Conservation (phyloP, 2,329 filamentous ascomycete species). For the Sporothrix euskadiensis region DNA sequence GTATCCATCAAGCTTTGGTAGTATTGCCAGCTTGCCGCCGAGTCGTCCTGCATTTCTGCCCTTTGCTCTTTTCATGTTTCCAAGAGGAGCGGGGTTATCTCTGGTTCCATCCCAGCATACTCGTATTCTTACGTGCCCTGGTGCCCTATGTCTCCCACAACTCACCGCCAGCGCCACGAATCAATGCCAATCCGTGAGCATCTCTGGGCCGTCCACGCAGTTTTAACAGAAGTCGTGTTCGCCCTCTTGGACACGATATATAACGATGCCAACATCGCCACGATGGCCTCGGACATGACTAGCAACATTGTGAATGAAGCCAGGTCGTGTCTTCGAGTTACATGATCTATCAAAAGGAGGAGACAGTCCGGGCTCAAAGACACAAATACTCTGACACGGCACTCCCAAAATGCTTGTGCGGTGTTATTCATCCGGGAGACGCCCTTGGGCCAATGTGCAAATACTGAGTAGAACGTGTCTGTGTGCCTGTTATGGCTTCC, state of each 20-base stretch:
- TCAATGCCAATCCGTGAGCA: background rate
- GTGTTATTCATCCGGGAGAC: background rate
- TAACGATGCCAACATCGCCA: background rate
- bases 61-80: background rate
- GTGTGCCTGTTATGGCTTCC: background rate
- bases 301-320: background rate
- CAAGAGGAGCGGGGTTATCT: constrained; percentile 7
- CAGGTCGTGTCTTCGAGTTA: background rate
- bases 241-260: background rate
- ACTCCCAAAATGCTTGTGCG: background rate
- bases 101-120: background rate
- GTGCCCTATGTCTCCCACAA: background rate
- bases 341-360: background rate
- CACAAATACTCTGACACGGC: background rate
- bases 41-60: background rate
- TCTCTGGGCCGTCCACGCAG: background rate
- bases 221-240: background rate
- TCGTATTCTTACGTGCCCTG: too few relatives aligned
- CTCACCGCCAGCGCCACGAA: background rate
- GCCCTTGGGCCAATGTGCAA: background rate
- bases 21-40: background rate
- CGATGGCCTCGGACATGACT: background rate
- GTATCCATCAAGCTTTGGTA: background rate
- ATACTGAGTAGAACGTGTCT: background rate
- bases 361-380: background rate